Evolutionary conservation across 306 rosid species (phyloP).

Genomic region (Betula pendula): DNA sequence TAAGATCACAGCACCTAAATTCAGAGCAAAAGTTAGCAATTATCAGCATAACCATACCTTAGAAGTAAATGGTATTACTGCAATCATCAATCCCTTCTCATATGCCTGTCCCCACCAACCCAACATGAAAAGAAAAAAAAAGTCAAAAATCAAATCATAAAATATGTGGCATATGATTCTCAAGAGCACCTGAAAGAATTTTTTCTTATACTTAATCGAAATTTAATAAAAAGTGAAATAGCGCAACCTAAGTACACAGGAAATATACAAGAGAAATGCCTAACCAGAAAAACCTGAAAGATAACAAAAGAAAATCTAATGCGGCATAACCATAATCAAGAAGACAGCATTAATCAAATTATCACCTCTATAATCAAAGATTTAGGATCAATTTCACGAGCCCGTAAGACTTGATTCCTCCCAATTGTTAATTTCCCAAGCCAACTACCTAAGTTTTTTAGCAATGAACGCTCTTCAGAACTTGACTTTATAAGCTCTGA

Average conservation of each 20-base stretch:
- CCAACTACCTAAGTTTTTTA: conserved; percentile 99
- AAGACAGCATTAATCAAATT: conserved; percentile 11
- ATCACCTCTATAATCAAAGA: conserved; percentile 93
- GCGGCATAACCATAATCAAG: neutral
- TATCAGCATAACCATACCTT: conserved; percentile 56
- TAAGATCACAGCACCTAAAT: conserved; percentile 12
- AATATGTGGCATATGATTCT: neutral
- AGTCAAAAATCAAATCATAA: conserved; percentile 12
- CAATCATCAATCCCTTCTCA: conserved; percentile 99
- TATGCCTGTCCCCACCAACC: conserved; percentile 64
- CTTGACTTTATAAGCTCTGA: conserved; percentile 96
- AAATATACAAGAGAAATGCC: too few relatives aligned
- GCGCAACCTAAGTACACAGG: too few relatives aligned
- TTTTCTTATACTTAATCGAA: too few relatives aligned
- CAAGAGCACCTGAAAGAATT: neutral
- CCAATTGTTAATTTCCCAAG: conserved; percentile 98
- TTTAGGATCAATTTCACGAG: conserved; percentile 97
- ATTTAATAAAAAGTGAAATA: too few relatives aligned
- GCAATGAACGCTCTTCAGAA: conserved; percentile 96
- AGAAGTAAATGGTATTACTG: conserved; percentile 97
- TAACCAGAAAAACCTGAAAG: neutral
- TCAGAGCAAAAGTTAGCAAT: conserved; percentile 16
- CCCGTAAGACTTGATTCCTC: conserved; percentile 90
- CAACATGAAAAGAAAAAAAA: conserved; percentile 14
- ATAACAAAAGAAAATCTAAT: neutral